These are phyloP conservation scores for Microbotryomycetes sp. DNA, from an alignment of 1,284 basidiomycete species.

Conservation along the genomic window DNA sequence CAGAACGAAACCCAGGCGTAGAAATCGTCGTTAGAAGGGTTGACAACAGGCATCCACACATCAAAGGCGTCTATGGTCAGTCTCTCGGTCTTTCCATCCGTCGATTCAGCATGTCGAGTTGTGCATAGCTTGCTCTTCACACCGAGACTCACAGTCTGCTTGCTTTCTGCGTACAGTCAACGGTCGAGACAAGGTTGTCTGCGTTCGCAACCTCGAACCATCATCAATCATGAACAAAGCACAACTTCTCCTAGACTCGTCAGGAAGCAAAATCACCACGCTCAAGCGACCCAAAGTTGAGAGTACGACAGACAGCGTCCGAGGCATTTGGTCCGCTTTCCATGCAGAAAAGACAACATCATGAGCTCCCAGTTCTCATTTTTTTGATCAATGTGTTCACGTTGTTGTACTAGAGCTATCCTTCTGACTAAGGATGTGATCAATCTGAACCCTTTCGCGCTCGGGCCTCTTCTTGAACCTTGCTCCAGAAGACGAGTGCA, in stretches of 20 bases:
- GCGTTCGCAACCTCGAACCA: conserved; percentile 44
- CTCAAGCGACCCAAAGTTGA: conserved; percentile 64
- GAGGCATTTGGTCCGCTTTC: conserved; percentile 62
- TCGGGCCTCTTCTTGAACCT: no score
- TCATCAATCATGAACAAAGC: conserved; percentile 45
- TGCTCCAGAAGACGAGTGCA: no score
- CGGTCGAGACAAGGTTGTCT: conserved; percentile 48
- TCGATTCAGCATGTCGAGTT: no score
- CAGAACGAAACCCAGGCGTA: conserved; percentile 44
- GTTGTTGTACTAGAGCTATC: no score
- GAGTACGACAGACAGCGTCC: conserved; percentile 66
- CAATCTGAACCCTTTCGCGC: no score
- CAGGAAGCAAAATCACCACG: conserved; percentile 70
- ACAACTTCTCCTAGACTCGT: conserved; percentile 72
- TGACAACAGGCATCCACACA: conserved; percentile 43
- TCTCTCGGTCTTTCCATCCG: conserved; percentile 1
- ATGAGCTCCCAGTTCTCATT: no score
- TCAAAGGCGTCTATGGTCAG: conserved; percentile 47
- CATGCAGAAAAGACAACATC: conserved; percentile 18
- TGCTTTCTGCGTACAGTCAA: conserved; percentile 39
- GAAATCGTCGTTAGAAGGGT: conserved; percentile 45
- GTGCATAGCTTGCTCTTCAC: no score
- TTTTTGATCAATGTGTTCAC: no score
- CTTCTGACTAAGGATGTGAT: no score
- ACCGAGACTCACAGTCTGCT: background rate